A percentile compares a stretch with the other conserved stretches of the same genome.
Evolutionary conservation across 2,329 filamentous ascomycete species (phyloP).

Genomic region (Beauveria sp.): DNA sequence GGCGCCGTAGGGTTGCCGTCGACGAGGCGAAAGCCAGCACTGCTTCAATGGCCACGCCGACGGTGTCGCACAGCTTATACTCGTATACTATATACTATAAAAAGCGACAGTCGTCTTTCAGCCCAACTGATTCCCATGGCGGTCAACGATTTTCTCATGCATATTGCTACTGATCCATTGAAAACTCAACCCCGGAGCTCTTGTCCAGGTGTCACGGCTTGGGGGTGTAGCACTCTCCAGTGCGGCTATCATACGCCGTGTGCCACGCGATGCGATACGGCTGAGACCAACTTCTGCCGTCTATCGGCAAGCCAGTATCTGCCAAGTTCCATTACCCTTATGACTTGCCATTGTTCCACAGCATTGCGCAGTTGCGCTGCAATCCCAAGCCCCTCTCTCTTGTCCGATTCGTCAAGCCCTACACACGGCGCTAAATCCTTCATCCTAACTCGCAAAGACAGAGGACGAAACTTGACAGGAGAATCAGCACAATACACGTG

Average conservation of each 20-base stretch:
- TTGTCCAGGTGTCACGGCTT: neutral
- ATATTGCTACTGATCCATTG: neutral
- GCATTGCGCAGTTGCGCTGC: neutral
- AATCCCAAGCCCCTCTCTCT: neutral
- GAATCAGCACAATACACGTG: neutral
- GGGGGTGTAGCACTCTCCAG: neutral
- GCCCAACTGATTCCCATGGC: neutral
- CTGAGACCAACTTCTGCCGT: neutral
- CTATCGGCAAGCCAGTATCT: neutral
- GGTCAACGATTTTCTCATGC: neutral
- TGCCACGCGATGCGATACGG: slow-evolving; percentile 1
- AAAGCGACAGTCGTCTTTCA: neutral
- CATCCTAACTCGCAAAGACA: neutral
- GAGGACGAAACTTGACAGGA: neutral
- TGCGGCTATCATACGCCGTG: neutral
- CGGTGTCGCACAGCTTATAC: neutral
- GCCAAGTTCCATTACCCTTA: neutral
- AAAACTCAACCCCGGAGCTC: neutral
- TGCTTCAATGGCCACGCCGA: neutral
- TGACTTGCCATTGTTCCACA: neutral
- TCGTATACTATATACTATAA: neutral
- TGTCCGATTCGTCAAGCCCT: neutral
- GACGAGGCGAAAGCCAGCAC: neutral
- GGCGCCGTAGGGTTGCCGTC: neutral
- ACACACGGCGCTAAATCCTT: neutral